These are phyloP conservation scores for Pichia cabralensis DNA, from an alignment of 805 yeast genomes.

Conservation along the genomic window DNA sequence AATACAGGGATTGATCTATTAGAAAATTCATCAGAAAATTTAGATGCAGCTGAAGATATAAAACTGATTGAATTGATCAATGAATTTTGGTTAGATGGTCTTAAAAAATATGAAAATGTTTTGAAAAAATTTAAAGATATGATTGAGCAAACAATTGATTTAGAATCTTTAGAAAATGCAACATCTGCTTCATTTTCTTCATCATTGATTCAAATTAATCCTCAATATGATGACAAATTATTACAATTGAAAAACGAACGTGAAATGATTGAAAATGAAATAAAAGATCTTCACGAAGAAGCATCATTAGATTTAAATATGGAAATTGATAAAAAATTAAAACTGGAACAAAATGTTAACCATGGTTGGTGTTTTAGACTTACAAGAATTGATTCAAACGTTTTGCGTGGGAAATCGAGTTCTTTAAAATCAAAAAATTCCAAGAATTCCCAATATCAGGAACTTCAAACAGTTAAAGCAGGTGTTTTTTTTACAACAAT, in stretches of 20 bases:
- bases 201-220: conserved; percentile 56
- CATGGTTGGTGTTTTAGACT: conserved; percentile 95
- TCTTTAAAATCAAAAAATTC: conserved; percentile 5
- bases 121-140: conserved; percentile 67
- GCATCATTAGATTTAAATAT: conserved; percentile 68
- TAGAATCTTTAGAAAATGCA: conserved; percentile 69
- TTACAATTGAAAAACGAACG: conserved; percentile 49
- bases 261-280: conserved; percentile 42
- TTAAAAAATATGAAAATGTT: conserved; percentile 38
- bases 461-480: conserved; percentile 86
- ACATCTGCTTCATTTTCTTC: conserved; percentile 33
- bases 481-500: conserved; percentile 87
- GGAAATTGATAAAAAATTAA: conserved; percentile 81
- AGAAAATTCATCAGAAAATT: conserved; percentile 29
- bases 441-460: conserved; percentile 45
- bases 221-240: conserved; percentile 80
- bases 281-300: conserved; percentile 48
- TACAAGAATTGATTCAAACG: conserved; percentile 81
- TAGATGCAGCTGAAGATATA: conserved; percentile 22
- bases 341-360: conserved; percentile 74
- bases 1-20: conserved; percentile 59
- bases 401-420: conserved; percentile 42
- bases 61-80: conserved; percentile 34
- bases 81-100: conserved; percentile 47
- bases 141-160: conserved; percentile 87